Evolutionary conservation across 129 eudicot genomes (phyloP), one percentile per base, ranked within the genome.

Genomic region (Flaveria sonorensis): DNA sequence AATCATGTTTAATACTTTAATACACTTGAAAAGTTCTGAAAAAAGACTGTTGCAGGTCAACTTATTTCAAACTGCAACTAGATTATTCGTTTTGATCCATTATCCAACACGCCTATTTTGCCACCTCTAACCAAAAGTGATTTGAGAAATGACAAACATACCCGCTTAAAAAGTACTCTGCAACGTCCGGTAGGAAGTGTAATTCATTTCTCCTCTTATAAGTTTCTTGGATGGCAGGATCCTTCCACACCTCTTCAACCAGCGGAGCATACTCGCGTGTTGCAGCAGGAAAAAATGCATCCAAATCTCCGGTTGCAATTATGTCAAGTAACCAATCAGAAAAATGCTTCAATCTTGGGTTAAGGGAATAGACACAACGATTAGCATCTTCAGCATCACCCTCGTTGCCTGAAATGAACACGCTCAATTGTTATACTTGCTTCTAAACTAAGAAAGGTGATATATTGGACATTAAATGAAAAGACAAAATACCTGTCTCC

Each of bases 221-320:
- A 0, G 99, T 91, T 81, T 91, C 91, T 73, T 95, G 99, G 82
- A 95, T 88, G 32, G 99, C 97, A 11, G 96, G 99, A 82, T 95
- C 97, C 76, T 78, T 91, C 99, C 99, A 95, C 45, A 95, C 96
- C 80, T 95, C 99, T 84, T 95, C 97, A 62, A 92, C 97, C 32
- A 95, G 81, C 4, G 99, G 99, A 75, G 99, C 97, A 82, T 91
- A 92, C 68, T 95, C 99, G 10, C 99, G 91, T n/a, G 97, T 92
- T 55, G 97, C 97, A 32, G 97, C 99, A 47, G 99, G 99, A 67
- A 95, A 91, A 68, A 95, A 91, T 9, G 97, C 97, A 77, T 95
- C 99, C 81, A 95, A 81, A 83, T 92, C 96, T 72, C 99, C 99
- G 1, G 99, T 91, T 47, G 97, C 97, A 63, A 95, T 95, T 39